Evolutionary conservation across 176 grass and related monocot genomes (phyloP).

Genomic region (Alloteropsis semialata): DNA sequence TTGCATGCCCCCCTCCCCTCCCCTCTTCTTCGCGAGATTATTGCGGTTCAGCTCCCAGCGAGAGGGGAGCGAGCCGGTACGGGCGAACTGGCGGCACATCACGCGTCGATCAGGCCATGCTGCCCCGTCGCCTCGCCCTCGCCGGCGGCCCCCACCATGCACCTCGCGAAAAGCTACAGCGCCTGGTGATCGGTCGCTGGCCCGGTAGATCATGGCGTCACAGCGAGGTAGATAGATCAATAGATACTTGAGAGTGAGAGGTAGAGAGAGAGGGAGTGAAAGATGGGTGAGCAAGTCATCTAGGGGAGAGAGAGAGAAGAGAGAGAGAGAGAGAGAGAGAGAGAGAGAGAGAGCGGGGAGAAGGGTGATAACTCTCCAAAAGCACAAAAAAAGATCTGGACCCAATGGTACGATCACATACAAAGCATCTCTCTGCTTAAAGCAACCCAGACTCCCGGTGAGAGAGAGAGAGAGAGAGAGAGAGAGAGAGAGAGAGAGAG

Average conservation of each 20-base stretch:
- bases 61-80: not conserved
- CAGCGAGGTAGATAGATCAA: not conserved
- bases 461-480: not conserved
- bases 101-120: not conserved
- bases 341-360: not conserved
- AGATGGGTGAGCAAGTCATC: not conserved
- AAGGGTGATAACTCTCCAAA: not conserved
- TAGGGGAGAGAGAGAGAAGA: no score
- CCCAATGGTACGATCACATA: slow-evolving; percentile 22
- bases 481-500: no score
- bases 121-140: not conserved
- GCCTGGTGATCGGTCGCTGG: not conserved
- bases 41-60: not conserved
- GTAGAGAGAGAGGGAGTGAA: not conserved
- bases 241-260: not conserved
- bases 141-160: slow-evolving; percentile 1
- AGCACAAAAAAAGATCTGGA: not conserved
- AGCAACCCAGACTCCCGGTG: not conserved
- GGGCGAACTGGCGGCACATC: slow-evolving; percentile 18
- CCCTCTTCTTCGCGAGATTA: not conserved
- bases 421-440: not conserved
- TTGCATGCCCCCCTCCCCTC: not conserved
- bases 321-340: no score
- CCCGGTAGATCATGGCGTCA: not conserved
- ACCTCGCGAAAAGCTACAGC: not conserved